Conservation (phyloP, 176 grass and related monocot genomes). For the Carex littledalei region DNA sequence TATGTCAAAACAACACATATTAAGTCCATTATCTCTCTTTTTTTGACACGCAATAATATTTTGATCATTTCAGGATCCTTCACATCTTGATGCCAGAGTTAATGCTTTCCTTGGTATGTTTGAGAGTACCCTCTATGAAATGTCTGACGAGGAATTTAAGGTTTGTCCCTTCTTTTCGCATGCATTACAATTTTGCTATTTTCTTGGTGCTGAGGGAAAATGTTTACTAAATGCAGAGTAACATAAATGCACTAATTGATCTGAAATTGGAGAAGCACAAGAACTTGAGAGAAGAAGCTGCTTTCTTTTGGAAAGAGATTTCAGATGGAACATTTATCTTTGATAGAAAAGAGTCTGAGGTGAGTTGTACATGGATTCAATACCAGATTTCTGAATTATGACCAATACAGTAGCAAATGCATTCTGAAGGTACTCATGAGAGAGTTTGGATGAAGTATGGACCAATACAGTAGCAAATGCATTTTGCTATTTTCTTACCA, state of each 20-base stretch:
- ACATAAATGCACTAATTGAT: constrained; percentile 66
- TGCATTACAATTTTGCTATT: not conserved
- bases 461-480: not conserved
- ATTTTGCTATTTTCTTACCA: not conserved
- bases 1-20: not conserved
- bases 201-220: not conserved
- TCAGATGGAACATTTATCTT: constrained; percentile 76
- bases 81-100: constrained; percentile 67
- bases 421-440: not conserved
- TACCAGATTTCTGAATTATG: too few species aligned
- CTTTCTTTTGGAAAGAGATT: constrained; percentile 85
- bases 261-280: constrained; percentile 95
- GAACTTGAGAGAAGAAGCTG: constrained; percentile 82
- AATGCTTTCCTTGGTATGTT: constrained; percentile 76
- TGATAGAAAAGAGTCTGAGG: constrained; percentile 73
- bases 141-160: constrained; percentile 82
- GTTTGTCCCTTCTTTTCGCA: constrained; percentile 36
- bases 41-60: not conserved
- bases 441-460: not conserved
- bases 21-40: not conserved
- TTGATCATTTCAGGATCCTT: constrained; percentile 56
- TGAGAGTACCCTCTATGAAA: constrained; percentile 57
- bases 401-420: not conserved
- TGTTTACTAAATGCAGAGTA: constrained; percentile 47
- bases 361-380: constrained; percentile 1